Conservation (phyloP, 805 yeast genomes). For the Naumovozyma baii region DNA sequence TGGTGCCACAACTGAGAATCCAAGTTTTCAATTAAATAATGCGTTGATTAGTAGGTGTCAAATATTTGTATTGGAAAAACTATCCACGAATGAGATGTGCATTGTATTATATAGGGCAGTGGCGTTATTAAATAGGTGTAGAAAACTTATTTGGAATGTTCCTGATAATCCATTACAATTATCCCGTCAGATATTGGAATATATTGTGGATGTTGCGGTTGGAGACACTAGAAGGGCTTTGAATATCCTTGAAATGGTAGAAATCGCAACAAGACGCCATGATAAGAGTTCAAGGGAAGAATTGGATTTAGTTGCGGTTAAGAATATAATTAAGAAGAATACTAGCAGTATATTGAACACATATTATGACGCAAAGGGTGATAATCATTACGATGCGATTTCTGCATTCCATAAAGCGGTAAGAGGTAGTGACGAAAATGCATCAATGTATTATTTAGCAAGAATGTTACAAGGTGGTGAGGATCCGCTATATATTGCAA, state of each 20-base stretch:
- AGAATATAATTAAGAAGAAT: slow-evolving; percentile 38
- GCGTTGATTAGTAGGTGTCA: slow-evolving; percentile 82
- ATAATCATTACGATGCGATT: slow-evolving; percentile 87
- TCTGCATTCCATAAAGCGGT: slow-evolving; percentile 92
- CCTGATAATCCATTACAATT: slow-evolving; percentile 36
- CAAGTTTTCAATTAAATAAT: slow-evolving; percentile 68
- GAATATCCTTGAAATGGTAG: slow-evolving; percentile 66
- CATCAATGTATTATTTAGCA: slow-evolving; percentile 76
- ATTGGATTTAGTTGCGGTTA: slow-evolving; percentile 25
- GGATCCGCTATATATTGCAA: slow-evolving; percentile 77
- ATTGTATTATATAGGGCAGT: slow-evolving; percentile 51
- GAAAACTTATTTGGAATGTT: slow-evolving; percentile 41
- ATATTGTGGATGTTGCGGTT: slow-evolving; percentile 62
- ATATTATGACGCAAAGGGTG: slow-evolving; percentile 76
- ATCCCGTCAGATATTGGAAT: slow-evolving; percentile 47
- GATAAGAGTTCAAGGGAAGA: slow-evolving; percentile 8
- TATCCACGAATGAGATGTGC: slow-evolving; percentile 40
- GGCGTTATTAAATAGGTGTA: slow-evolving; percentile 45
- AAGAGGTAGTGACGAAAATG: slow-evolving; percentile 84
- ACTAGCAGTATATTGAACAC: slow-evolving; percentile 31
- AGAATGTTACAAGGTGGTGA: slow-evolving; percentile 92
- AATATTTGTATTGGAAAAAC: slow-evolving; percentile 55
- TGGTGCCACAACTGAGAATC: slow-evolving; percentile 98
- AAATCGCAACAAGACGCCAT: slow-evolving; percentile 53
- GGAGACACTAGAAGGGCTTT: slow-evolving; percentile 88